Evolutionary conservation across 225 moss, liverwort and hornwort genomes (phyloP).

Genomic region (Ulota crispa): DNA sequence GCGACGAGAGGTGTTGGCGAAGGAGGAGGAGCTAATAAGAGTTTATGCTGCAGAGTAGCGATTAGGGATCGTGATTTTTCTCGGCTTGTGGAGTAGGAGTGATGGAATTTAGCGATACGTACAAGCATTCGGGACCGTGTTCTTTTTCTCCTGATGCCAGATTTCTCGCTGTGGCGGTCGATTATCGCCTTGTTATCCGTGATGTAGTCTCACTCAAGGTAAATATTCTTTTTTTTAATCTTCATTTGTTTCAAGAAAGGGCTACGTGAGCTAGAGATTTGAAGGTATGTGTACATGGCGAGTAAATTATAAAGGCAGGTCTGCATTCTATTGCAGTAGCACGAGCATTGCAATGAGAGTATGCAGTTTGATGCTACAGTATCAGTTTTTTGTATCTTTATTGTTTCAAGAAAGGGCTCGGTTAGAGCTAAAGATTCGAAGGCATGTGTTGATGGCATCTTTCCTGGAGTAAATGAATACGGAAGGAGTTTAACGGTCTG

Average conservation of each 20-base stretch:
- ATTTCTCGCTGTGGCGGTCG: conserved; percentile 83
- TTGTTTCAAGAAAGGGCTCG: not conserved
- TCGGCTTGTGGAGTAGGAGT: conserved; percentile 21
- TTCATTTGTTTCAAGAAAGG: not conserved
- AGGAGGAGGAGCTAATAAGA: not conserved
- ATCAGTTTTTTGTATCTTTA: not conserved
- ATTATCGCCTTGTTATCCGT: conserved; percentile 89
- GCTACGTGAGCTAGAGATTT: not conserved
- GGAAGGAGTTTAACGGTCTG: not conserved
- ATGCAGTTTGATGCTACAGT: conserved; percentile 1
- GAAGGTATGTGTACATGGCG: not conserved
- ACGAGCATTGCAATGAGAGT: not conserved
- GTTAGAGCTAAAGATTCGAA: not conserved
- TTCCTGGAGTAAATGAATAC: not conserved
- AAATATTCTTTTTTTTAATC: not conserved
- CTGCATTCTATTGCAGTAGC: not conserved
- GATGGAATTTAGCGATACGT: conserved; percentile 99
- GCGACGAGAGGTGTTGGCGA: conserved; percentile 22
- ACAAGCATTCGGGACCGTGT: conserved; percentile 90
- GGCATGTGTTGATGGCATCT: too few species aligned
- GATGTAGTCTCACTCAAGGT: conserved; percentile 85
- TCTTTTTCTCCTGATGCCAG: conserved; percentile 80
- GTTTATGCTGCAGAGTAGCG: not conserved
- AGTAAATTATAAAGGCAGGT: not conserved
- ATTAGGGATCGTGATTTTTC: not conserved